These are phyloP conservation scores for Alternaria triticimaculans DNA, from an alignment of 2,329 filamentous ascomycete species.

Conservation along the genomic window DNA sequence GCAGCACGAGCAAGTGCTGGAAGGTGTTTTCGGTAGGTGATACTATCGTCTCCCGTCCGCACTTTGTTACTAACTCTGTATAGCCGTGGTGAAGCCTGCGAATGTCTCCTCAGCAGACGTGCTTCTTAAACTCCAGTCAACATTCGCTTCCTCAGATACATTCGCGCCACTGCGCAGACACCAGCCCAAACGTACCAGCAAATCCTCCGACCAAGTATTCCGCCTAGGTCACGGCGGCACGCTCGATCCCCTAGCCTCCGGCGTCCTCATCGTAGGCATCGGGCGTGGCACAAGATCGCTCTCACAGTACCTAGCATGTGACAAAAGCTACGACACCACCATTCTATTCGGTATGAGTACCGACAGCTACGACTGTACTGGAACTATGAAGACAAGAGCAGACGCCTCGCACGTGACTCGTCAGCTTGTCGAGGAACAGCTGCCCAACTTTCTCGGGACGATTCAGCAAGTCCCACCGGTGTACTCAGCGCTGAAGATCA, in stretches of 20 bases:
- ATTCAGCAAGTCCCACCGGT: conserved; percentile 36
- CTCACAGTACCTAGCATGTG: conserved; percentile 33
- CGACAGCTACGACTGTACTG: conserved; percentile 39
- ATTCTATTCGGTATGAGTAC: conserved; percentile 40
- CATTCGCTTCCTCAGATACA: conserved; percentile 21
- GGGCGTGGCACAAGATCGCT: conserved; percentile 40
- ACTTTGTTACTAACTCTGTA: background rate
- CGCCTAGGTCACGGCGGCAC: conserved; percentile 42
- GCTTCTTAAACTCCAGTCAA: conserved; percentile 29
- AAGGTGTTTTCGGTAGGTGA: conserved; percentile 33
- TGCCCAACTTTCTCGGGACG: conserved; percentile 28
- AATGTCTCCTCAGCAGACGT: conserved; percentile 31
- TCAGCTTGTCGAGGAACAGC: conserved; percentile 24
- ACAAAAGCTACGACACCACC: conserved; percentile 38
- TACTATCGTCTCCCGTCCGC: too few species aligned
- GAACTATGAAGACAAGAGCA: conserved; percentile 19
- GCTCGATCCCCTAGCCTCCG: conserved; percentile 38
- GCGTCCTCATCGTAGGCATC: conserved; percentile 40
- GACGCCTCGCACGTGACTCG: conserved; percentile 24
- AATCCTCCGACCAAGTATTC: conserved; percentile 31
- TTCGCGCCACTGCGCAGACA: conserved; percentile 23
- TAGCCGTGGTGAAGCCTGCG: conserved; percentile 33
- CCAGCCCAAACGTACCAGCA: conserved; percentile 30
- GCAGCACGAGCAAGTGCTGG: conserved; percentile 13
- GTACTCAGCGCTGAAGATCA: conserved; percentile 40